These are phyloP conservation scores for Clavispora fructus DNA, from an alignment of 805 yeast species.

Conservation along the genomic window DNA sequence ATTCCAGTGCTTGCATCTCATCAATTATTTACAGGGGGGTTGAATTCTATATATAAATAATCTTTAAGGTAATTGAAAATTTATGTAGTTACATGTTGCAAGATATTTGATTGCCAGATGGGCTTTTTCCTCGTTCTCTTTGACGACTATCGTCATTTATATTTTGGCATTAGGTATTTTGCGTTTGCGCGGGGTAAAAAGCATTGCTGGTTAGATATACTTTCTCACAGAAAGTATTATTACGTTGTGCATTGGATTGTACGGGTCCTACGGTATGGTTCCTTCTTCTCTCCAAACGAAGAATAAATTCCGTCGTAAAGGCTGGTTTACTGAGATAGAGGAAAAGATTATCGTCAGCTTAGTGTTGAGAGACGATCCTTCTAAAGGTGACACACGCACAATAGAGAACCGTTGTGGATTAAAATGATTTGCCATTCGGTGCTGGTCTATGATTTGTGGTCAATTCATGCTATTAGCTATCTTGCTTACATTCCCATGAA, in stretches of 20 bases:
- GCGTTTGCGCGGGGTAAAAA: conserved; percentile 41
- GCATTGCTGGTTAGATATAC: conserved; percentile 59
- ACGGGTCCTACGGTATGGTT: conserved; percentile 44
- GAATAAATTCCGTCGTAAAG: conserved; percentile 44
- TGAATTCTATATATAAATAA: no score
- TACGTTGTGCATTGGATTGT: conserved; percentile 49
- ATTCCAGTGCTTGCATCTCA: no score
- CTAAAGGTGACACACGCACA: conserved; percentile 59
- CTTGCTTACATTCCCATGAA: conserved; percentile 19
- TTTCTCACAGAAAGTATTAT: conserved; percentile 60
- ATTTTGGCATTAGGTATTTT: conserved; percentile 50
- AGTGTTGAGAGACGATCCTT: conserved; percentile 58
- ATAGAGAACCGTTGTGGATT: conserved; percentile 46
- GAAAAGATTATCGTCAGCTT: conserved; percentile 54
- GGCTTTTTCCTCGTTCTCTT: conserved; percentile 52
- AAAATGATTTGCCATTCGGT: conserved; percentile 36
- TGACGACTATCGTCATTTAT: conserved; percentile 42
- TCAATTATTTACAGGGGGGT: no score
- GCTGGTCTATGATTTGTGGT: conserved; percentile 51
- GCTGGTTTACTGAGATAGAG: conserved; percentile 47
- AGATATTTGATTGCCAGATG: no score
- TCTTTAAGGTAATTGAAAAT: no score
- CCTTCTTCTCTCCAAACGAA: conserved; percentile 51
- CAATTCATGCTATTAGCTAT: conserved; percentile 46
- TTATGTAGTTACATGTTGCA: no score